A percentile compares a stretch with the other conserved stretches of the same genome.
phyloP scores from a whole-genome alignment of 495 filamentous ascomycete species.

The Aspergillus leporis region DNA sequence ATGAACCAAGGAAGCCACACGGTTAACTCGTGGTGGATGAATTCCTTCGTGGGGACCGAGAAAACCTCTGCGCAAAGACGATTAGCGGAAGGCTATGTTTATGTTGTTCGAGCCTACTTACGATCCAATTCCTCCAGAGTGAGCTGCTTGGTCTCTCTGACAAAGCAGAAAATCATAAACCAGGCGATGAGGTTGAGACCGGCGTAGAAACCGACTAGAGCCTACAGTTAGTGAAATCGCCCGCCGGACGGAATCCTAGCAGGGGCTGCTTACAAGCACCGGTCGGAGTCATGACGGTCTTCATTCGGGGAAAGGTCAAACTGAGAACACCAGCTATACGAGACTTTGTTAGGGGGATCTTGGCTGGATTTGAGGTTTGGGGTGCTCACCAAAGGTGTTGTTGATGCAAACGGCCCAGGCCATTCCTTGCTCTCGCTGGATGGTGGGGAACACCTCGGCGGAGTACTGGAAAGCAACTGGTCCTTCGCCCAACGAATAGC shows the following conservation, averaged over 20 bases:
- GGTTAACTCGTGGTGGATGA: constrained; percentile 38
- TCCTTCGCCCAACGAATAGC: constrained; percentile 50
- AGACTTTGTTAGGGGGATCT: constrained; percentile 8
- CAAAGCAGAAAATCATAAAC: constrained; percentile 51
- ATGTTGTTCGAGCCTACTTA: constrained; percentile 22
- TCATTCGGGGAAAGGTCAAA: constrained; percentile 53
- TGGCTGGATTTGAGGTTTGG: neutral
- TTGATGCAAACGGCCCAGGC: constrained; percentile 49
- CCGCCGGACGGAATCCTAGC: neutral
- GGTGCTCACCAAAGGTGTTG: constrained; percentile 41
- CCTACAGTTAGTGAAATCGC: neutral
- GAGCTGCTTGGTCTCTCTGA: constrained; percentile 51
- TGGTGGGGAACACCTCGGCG: constrained; percentile 51
- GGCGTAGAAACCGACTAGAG: constrained; percentile 49
- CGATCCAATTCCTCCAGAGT: constrained; percentile 42
- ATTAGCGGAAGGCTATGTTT: constrained; percentile 28
- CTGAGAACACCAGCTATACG: constrained; percentile 40
- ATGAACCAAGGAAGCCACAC: constrained; percentile 48
- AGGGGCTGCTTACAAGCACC: constrained; percentile 42
- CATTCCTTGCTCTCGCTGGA: constrained; percentile 48
- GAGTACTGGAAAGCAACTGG: constrained; percentile 55
- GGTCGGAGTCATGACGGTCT: constrained; percentile 45
- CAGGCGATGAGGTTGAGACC: constrained; percentile 52
- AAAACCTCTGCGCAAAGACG: constrained; percentile 38
- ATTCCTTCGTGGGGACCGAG: constrained; percentile 45